Base-by-base conservation (phyloP, 306 rosid species). In the Carpinus fangiana region DNA sequence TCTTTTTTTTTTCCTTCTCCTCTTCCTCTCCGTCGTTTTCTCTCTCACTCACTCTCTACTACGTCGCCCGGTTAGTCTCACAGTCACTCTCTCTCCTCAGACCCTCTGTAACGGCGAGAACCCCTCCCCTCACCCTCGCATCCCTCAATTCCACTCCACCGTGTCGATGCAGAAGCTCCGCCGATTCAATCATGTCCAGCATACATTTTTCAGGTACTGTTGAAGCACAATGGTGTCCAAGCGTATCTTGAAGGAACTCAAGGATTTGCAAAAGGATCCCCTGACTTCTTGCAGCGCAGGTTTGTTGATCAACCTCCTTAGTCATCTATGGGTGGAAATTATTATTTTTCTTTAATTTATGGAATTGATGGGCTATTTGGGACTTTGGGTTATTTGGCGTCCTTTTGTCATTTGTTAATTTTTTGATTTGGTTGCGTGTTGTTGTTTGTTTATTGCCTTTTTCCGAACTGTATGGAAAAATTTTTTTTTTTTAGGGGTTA, bases 201-300 rank as follows among this genome's bases (percentile, higher is more conserved):
- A n/a, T 11, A 12, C 52, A 54, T n/a, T 70, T 50, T 28, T 23
- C 62, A 34, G 76, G 72, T 31, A 9, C 76, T 9, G 21, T 23
- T 70, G 59, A 48, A 48, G 56, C 60, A 74, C 73, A 80, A 91
- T 91, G 96, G 93, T 93, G 68, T 91, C 96, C 2, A 91, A 91
- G 86, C 96, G 93, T 57, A 91, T 91, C 78, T 83, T 87, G 78
- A 90, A 90, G 85, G 93, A 90, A 86, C 90, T 89, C 45, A 89
- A 87, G 90, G 91, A 90, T 70, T 86, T 91, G 79, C 96, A 91
- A 90, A 89, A 91, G 73, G 96, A 91, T 82, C 96, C 96, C n/a
- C 96, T 93, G 4, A 89, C 93, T 67, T 91, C 96, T 17, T 91
- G 93, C 88, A 91, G 93, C 80, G 93, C 96, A 17, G 93, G 96